Evolutionary conservation across 2,329 filamentous ascomycete species (phyloP).

Genomic region (Paraphoma sp.): DNA sequence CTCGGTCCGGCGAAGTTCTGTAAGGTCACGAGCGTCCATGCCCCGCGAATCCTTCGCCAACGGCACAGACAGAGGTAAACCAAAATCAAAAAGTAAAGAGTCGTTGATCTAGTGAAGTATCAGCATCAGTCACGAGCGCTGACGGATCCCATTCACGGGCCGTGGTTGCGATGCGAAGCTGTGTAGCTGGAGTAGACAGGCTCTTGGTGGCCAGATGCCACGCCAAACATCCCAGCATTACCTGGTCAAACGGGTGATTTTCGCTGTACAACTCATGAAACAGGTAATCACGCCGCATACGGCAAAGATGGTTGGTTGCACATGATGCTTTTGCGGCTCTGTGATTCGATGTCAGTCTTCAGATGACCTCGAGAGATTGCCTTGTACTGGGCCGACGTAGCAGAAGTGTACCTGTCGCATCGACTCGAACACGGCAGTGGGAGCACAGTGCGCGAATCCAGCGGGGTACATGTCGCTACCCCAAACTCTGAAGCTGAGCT

Average conservation of each 20-base stretch:
- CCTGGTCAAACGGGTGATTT: slow-evolving; percentile 26
- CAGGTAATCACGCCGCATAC: slow-evolving; percentile 42
- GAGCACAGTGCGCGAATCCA: slow-evolving; percentile 18
- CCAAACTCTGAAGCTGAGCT: slow-evolving; percentile 19
- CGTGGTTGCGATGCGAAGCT: slow-evolving; percentile 8
- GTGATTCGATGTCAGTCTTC: slow-evolving; percentile 41
- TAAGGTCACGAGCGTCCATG: slow-evolving; percentile 18
- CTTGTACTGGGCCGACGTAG: slow-evolving; percentile 39
- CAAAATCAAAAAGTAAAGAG: not conserved
- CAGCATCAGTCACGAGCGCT: slow-evolving; percentile 1
- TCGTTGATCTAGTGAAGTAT: not conserved
- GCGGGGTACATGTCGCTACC: slow-evolving; percentile 26
- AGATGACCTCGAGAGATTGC: slow-evolving; percentile 45
- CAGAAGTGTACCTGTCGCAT: slow-evolving; percentile 18
- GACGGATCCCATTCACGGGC: slow-evolving; percentile 9
- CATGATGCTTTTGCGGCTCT: slow-evolving; percentile 43
- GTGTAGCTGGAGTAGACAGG: slow-evolving; percentile 15
- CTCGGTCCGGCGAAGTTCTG: slow-evolving; percentile 29
- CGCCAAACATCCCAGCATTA: slow-evolving; percentile 25
- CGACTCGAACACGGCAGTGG: slow-evolving; percentile 18
- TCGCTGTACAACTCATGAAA: slow-evolving; percentile 51
- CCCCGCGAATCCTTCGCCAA: slow-evolving; percentile 1
- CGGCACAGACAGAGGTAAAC: not conserved
- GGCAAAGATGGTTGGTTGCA: slow-evolving; percentile 36
- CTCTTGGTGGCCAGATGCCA: slow-evolving; percentile 25